Evolutionary conservation across 2,329 filamentous ascomycete genomes (phyloP).

Genomic region (Pyricularia pennisetigena): DNA sequence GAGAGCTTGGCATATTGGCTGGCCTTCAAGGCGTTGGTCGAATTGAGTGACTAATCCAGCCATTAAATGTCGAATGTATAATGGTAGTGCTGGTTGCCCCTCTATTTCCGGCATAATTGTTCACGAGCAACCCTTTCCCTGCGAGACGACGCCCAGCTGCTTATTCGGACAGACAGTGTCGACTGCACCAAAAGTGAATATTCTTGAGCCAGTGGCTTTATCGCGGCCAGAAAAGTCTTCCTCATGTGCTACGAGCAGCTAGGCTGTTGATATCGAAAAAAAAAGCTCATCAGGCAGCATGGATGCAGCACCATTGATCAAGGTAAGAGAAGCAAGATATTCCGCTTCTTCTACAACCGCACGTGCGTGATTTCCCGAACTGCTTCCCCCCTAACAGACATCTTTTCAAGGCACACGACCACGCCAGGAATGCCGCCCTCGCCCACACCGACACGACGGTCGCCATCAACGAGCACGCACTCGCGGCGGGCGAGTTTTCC

Average conservation of each 20-base stretch:
- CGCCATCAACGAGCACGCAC: conserved; percentile 78
- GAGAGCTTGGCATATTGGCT: no score
- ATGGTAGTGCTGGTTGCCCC: neutral
- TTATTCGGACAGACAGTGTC: neutral
- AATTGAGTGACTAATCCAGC: neutral
- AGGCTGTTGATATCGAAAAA: neutral
- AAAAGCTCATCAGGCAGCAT: conserved; percentile 28
- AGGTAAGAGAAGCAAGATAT: conserved; percentile 32
- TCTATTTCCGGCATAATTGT: neutral
- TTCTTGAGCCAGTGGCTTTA: neutral
- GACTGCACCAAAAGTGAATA: neutral
- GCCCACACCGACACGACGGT: conserved; percentile 68
- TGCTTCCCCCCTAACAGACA: conserved; percentile 13
- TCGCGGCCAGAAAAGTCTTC: neutral
- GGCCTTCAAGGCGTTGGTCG: neutral
- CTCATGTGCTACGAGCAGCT: neutral
- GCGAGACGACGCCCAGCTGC: neutral
- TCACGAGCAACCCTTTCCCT: neutral
- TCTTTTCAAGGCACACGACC: conserved; percentile 63
- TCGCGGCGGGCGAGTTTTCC: conserved; percentile 82
- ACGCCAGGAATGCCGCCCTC: conserved; percentile 73
- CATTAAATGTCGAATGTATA: neutral
- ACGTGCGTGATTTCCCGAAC: conserved; percentile 7
- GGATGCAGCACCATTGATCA: conserved; percentile 60
- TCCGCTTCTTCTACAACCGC: neutral